Evolutionary conservation across 352 stramenopile genomes (phyloP).

Genomic region (Globisporangium apiculatum): DNA sequence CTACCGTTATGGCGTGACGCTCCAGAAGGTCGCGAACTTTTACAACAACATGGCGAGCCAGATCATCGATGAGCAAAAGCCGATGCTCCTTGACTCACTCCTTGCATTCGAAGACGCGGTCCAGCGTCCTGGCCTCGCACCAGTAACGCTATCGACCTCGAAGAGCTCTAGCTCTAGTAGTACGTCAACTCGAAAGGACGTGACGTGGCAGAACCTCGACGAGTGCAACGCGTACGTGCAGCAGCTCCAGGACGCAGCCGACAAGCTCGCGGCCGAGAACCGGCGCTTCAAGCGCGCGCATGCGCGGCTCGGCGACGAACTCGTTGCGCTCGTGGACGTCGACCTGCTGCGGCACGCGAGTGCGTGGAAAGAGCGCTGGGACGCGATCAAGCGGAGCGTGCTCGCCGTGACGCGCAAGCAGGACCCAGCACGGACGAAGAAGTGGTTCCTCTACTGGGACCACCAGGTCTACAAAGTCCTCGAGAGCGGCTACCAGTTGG

Average conservation of each 20-base stretch:
- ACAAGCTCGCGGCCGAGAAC: constrained; percentile 89
- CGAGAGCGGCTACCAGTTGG: constrained; percentile 91
- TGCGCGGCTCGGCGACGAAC: constrained; percentile 71
- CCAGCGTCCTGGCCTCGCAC: constrained; percentile 45
- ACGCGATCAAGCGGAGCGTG: constrained; percentile 75
- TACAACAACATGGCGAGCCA: constrained; percentile 95
- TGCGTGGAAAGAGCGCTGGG: constrained; percentile 86
- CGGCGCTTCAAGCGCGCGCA: constrained; percentile 86
- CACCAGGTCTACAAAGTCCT: constrained; percentile 94
- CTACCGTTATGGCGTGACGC: constrained; percentile 91
- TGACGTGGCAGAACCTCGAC: constrained; percentile 88
- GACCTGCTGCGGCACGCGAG: constrained; percentile 82
- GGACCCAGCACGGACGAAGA: constrained; percentile 64
- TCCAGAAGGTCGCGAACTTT: constrained; percentile 96
- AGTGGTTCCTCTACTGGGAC: constrained; percentile 93
- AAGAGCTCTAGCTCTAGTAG: constrained; percentile 8
- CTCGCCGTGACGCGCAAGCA: constrained; percentile 74
- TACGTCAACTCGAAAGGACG: constrained; percentile 24
- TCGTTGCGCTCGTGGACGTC: constrained; percentile 83
- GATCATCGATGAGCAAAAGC: constrained; percentile 93
- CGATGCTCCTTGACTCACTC: constrained; percentile 91
- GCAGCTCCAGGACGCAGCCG: constrained; percentile 84
- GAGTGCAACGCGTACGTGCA: constrained; percentile 92
- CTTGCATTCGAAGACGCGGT: constrained; percentile 88
- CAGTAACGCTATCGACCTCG: background rate